Conservation (phyloP, 805 yeast species). For the Kuraishia borneana region DNA sequence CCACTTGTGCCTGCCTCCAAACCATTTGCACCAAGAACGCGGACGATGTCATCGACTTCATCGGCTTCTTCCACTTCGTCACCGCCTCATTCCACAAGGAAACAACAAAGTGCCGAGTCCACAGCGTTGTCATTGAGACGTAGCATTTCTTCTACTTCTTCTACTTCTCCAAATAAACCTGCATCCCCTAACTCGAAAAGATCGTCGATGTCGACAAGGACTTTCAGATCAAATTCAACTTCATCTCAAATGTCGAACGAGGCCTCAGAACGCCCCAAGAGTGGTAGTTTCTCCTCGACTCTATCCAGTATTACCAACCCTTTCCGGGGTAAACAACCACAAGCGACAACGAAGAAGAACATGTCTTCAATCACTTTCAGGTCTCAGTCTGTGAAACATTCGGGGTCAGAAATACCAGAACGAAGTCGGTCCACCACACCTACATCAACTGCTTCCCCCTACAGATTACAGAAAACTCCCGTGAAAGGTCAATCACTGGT, state of each 20-base stretch:
- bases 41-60: neutral
- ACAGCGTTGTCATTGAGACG: neutral
- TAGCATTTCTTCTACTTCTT: neutral
- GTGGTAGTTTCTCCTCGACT: constrained; percentile 1
- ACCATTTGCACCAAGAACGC: neutral
- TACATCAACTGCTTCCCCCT: neutral
- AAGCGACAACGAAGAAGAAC: neutral
- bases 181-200: constrained; percentile 9
- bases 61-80: neutral
- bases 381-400: neutral
- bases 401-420: neutral
- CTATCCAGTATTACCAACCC: constrained; percentile 1
- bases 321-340: neutral
- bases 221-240: constrained; percentile 16
- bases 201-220: constrained; percentile 20
- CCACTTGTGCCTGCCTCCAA: neutral
- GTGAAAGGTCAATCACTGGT: neutral
- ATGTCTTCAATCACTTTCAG: neutral
- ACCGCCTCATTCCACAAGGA: neutral
- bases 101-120: neutral
- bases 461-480: neutral
- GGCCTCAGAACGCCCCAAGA: neutral
- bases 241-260: constrained; percentile 3
- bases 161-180: neutral
- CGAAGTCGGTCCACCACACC: neutral